Evolutionary conservation across 208 protist species (phyloP).

Genomic region (Leishmania lainsoni): DNA sequence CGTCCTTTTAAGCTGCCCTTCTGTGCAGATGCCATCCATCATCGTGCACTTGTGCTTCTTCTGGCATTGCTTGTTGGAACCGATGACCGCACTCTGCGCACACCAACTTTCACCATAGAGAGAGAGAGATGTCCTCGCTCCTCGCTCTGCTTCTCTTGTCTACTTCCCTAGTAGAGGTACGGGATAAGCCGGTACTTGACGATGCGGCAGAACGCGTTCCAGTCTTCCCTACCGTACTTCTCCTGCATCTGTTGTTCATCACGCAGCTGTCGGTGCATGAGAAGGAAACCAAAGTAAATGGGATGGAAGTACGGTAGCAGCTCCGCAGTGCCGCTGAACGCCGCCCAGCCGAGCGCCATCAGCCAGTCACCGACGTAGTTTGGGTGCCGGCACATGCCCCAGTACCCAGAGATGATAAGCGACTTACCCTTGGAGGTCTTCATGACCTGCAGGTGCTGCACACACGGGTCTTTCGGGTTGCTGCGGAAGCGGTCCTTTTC

Average conservation of each 20-base stretch:
- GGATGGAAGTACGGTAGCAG: conserved; percentile 94
- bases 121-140: background rate
- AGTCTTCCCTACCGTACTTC: conserved; percentile 93
- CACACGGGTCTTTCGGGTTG: conserved; percentile 66
- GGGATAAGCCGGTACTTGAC: conserved; percentile 93
- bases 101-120: background rate
- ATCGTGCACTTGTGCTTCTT: too few relatives aligned
- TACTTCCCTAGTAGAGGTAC: conserved; percentile 66
- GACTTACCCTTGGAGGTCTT: conserved; percentile 78
- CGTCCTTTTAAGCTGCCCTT: background rate
- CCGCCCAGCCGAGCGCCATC: conserved; percentile 75
- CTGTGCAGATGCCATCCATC: background rate
- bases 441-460: conserved; percentile 79
- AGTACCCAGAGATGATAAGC: conserved; percentile 95
- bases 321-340: conserved; percentile 59
- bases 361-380: conserved; percentile 97
- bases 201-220: conserved; percentile 89
- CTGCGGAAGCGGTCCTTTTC: conserved; percentile 87
- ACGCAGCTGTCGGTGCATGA: conserved; percentile 93
- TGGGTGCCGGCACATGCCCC: conserved; percentile 96
- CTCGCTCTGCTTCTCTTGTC: background rate
- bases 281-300: conserved; percentile 93
- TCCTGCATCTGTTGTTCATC: conserved; percentile 91
- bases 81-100: background rate
- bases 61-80: background rate